phyloP scores from a whole-genome alignment of 805 yeast genomes.

The Candida oleophila region DNA sequence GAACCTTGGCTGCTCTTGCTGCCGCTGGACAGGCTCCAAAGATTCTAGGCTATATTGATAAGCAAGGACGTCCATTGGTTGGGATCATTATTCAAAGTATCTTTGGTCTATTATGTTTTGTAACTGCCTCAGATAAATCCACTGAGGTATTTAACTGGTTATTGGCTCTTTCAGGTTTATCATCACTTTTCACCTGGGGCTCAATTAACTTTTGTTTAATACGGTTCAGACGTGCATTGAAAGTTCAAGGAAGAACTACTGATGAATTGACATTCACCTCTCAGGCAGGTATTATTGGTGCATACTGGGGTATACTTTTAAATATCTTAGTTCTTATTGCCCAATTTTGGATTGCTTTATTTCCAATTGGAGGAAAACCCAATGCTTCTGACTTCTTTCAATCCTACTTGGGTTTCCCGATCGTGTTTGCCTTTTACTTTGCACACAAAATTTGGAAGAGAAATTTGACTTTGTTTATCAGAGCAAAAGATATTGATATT shows the following conservation, averaged over 20 bases:
- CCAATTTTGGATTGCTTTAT: conserved; percentile 81
- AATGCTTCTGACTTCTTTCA: conserved; percentile 54
- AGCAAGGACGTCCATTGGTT: conserved; percentile 49
- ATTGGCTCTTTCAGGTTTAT: conserved; percentile 48
- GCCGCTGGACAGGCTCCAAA: conserved; percentile 47
- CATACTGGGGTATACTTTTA: conserved; percentile 58
- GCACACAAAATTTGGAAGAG: conserved; percentile 55
- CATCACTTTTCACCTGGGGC: conserved; percentile 52
- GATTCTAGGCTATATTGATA: conserved; percentile 45
- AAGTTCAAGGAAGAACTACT: conserved; percentile 61
- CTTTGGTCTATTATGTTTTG: conserved; percentile 44
- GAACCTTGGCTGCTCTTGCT: conserved; percentile 48
- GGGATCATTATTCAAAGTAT: conserved; percentile 39
- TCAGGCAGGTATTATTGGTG: conserved; percentile 67
- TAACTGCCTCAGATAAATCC: conserved; percentile 25
- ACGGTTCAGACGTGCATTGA: conserved; percentile 59
- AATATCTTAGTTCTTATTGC: conserved; percentile 63
- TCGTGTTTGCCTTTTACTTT: conserved; percentile 54
- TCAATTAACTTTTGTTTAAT: conserved; percentile 44
- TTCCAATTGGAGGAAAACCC: conserved; percentile 53
- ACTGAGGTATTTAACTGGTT: conserved; percentile 47
- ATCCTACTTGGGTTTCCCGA: conserved; percentile 63
- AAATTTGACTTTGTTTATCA: conserved; percentile 29
- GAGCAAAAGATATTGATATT: conserved; percentile 33
- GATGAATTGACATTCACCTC: conserved; percentile 69